A percentile compares a stretch with the other conserved stretches of the same genome.
Conservation (phyloP, 2,329 filamentous ascomycete genomes). For the Epichloe glyceriae region DNA sequence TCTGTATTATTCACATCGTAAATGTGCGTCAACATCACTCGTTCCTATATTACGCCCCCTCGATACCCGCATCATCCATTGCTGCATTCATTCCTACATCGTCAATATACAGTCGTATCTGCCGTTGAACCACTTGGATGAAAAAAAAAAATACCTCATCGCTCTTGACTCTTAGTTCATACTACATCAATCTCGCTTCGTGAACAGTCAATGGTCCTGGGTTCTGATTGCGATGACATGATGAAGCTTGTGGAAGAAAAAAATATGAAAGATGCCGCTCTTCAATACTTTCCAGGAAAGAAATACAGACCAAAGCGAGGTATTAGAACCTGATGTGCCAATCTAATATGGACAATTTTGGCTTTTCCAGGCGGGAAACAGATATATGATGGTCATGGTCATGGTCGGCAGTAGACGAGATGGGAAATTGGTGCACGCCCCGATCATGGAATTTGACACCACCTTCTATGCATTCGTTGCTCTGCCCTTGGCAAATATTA, state of each 20-base stretch:
- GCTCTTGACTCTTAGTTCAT: too few relatives aligned
- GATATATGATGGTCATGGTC: not conserved
- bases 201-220: too few relatives aligned
- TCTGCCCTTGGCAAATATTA: not conserved
- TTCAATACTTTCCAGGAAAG: not conserved
- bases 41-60: not conserved
- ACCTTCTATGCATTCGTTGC: not conserved
- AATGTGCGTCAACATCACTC: not conserved
- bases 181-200: too few relatives aligned
- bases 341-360: not conserved
- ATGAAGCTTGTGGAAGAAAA: too few relatives aligned
- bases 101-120: too few relatives aligned
- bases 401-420: not conserved
- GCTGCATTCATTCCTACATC: too few relatives aligned
- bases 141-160: too few relatives aligned
- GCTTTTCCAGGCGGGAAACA: not conserved
- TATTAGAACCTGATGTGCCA: not conserved
- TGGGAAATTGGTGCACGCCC: not conserved
- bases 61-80: not conserved
- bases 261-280: too few relatives aligned
- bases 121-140: too few relatives aligned
- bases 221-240: too few relatives aligned
- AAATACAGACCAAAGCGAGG: not conserved
- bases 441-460: not conserved
- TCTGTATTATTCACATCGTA: not conserved